phyloP scores from a whole-genome alignment of 2,329 filamentous ascomycete species.

The Diaporthe longicolla region DNA sequence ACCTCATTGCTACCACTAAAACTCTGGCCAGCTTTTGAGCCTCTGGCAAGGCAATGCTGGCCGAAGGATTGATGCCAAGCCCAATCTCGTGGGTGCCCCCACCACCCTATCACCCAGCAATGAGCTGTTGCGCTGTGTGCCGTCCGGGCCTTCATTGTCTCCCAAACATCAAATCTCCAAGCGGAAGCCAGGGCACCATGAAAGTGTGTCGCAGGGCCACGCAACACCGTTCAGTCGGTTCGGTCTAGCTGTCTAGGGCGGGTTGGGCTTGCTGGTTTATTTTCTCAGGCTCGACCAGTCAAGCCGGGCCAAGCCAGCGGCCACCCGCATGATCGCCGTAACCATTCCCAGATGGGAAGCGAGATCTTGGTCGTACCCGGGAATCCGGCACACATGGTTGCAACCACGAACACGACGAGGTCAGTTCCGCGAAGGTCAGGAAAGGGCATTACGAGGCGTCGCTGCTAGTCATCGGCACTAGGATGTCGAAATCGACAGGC shows the following conservation, averaged over 20 bases:
- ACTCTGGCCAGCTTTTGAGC: not conserved
- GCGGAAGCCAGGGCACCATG: not conserved
- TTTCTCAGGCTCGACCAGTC: conserved; percentile 14
- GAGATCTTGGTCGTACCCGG: conserved; percentile 30
- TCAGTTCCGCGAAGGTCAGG: not conserved
- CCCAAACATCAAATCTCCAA: not conserved
- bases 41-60: not conserved
- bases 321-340: conserved; percentile 24
- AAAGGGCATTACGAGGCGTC: not conserved
- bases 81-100: not conserved
- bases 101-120: not conserved
- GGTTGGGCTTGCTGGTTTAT: not conserved
- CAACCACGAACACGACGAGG: conserved; percentile 15
- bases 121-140: not conserved
- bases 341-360: conserved; percentile 37
- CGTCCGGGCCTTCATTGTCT: not conserved
- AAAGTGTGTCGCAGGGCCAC: not conserved
- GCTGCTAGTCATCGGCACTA: not conserved
- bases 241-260: conserved; percentile 12
- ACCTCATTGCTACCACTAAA: not conserved
- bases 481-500: not conserved
- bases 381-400: conserved; percentile 13
- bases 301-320: conserved; percentile 4
- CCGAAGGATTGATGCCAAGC: conserved; percentile 9
- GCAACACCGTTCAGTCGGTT: conserved; percentile 1